Conservation (phyloP, 768 basidiomycete species). For the Amanita inopinata region DNA sequence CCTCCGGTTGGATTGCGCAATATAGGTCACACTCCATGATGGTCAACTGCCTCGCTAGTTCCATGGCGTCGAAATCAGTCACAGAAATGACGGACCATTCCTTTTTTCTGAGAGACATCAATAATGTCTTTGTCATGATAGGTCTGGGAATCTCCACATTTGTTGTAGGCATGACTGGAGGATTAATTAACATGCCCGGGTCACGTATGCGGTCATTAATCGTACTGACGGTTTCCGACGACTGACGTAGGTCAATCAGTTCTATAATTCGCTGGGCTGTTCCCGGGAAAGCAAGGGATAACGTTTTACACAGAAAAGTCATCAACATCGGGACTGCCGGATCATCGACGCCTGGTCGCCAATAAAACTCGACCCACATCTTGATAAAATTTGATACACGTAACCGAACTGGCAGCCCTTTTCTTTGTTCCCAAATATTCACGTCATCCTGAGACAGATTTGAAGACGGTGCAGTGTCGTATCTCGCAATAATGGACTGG, state of each 20-base stretch:
- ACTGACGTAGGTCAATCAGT: conserved; percentile 47
- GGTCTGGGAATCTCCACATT: conserved; percentile 77
- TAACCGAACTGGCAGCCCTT: conserved; percentile 83
- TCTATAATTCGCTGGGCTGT: conserved; percentile 70
- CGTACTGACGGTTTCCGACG: conserved; percentile 39
- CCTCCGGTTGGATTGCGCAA: conserved; percentile 78
- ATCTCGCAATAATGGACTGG: conserved; percentile 69
- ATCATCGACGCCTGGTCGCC: conserved; percentile 71
- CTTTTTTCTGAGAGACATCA: conserved; percentile 56
- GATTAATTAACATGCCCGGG: conserved; percentile 66
- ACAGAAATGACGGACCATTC: conserved; percentile 54
- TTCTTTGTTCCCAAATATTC: conserved; percentile 75
- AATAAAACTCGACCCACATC: conserved; percentile 87
- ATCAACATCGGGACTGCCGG: conserved; percentile 46
- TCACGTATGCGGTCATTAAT: conserved; percentile 61
- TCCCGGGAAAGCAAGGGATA: conserved; percentile 52
- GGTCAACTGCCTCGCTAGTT: conserved; percentile 89
- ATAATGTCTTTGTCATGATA: conserved; percentile 70
- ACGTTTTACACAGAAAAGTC: conserved; percentile 52
- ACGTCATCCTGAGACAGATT: conserved; percentile 49
- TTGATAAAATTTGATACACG: conserved; percentile 92
- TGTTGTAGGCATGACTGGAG: conserved; percentile 31
- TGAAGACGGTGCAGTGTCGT: conserved; percentile 64
- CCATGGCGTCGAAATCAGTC: conserved; percentile 89
- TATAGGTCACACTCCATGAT: conserved; percentile 89